Evolutionary conservation across 2,329 filamentous ascomycete species (phyloP).

Genomic region (Ceratocystis cubensis): DNA sequence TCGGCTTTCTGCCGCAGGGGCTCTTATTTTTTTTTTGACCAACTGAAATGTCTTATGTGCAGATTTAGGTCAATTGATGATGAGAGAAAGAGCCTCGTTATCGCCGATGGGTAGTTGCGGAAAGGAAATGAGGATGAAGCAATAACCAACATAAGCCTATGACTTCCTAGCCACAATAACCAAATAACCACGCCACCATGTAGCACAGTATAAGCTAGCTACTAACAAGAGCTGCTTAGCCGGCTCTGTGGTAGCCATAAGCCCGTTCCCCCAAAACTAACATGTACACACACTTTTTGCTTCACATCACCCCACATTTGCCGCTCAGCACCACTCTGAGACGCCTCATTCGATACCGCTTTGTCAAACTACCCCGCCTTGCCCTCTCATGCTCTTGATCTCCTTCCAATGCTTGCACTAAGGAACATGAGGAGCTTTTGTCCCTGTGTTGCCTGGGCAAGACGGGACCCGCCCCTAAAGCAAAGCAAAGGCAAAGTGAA

Average conservation of each 20-base stretch:
- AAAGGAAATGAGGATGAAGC: neutral
- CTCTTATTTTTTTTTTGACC: neutral
- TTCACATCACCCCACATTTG: slow-evolving; percentile 11
- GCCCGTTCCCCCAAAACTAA: neutral
- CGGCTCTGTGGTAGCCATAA: neutral
- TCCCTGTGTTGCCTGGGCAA: neutral
- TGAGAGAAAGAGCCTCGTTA: neutral
- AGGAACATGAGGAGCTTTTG: slow-evolving; percentile 4
- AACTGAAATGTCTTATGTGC: neutral
- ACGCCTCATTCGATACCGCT: slow-evolving; percentile 13
- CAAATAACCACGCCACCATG: neutral
- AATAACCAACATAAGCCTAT: neutral
- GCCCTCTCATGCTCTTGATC: neutral
- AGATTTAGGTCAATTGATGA: neutral
- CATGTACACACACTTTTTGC: slow-evolving; percentile 13
- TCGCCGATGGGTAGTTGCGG: no score
- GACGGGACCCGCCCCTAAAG: no score
- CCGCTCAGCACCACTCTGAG: slow-evolving; percentile 13
- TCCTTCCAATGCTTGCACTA: neutral
- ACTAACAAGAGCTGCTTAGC: no score
- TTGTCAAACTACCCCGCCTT: slow-evolving; percentile 11
- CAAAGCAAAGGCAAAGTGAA: no score
- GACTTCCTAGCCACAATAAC: neutral
- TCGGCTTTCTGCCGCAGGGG: neutral
- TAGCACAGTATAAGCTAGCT: neutral